Base-by-base conservation (phyloP, 2,329 filamentous ascomycete genomes). In the Colletotrichum nymphaeae region DNA sequence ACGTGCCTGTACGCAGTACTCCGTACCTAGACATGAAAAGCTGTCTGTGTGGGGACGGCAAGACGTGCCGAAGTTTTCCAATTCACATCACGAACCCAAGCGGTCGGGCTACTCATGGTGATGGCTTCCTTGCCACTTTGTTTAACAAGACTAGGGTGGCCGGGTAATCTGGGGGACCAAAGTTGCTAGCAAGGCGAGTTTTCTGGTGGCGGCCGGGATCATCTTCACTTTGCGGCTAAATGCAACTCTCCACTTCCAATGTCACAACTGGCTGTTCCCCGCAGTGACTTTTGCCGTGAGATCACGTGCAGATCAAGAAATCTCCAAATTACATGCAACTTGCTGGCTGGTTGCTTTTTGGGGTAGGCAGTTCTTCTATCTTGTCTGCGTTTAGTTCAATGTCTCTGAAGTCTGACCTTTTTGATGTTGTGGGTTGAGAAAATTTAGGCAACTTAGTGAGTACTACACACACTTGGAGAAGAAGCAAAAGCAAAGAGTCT, bases 161-260 rank as follows among this genome's bases (percentile, higher is more conserved):
- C 71, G 62, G 67, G 42, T 73, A 72, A 72, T 73, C 62, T 32
- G n/a, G 32, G 24, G 32, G 37, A 30, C 16, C 63, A 24, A 12
- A 46, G 22, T 35, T 26, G 22, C 9, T 57, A 16, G n/a, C 37
- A 49, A 26, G 35, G 8, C 28, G 32, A 14, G 32, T 12, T 35
- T 22, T 22, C 11, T 49, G 42, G 42, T 22, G 19, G 42, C 42
- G 42, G 42, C 42, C 42, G 42, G 42, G 42, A 49, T 49, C 19
- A 73, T 52, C 28, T 32, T 32, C 42, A 37, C 30, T 62, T 73
- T 53, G 35, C 73, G 73, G 73, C 73, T 74, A 74, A 74, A 74
- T 73, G 37, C 65, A 60, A 46, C 8, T 69, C 69, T 74, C 73
- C 73, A 73, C 69, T 73, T 72, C 42, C 24, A 59, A 59, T 69